These are phyloP conservation scores for Durotheca rogersii DNA, from an alignment of 495 filamentous ascomycete species.

Conservation along the genomic window DNA sequence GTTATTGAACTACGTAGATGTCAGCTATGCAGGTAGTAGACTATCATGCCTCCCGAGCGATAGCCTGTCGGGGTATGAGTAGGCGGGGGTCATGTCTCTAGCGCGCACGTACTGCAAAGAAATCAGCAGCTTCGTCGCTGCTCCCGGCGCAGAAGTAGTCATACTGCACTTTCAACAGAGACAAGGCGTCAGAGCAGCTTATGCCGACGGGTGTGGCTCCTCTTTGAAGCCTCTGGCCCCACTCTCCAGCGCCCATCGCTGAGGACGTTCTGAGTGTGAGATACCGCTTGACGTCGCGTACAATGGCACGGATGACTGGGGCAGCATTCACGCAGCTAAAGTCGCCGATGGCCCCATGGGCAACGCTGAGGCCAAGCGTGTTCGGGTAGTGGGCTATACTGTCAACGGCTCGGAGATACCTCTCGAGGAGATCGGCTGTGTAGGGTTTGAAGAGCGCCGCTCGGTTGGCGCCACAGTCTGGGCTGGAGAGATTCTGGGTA, in stretches of 20 bases:
- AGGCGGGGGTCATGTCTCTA: background rate
- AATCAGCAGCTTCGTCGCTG: slow-evolving; percentile 60
- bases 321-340: slow-evolving; percentile 58
- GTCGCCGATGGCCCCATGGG: slow-evolving; percentile 66
- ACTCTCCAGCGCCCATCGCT: slow-evolving; percentile 36
- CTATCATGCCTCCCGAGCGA: background rate
- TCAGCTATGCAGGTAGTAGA: background rate
- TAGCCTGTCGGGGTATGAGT: background rate
- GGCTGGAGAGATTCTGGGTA: slow-evolving; percentile 63
- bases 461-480: slow-evolving; percentile 60
- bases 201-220: slow-evolving; percentile 63
- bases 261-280: slow-evolving; percentile 43
- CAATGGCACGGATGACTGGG: slow-evolving; percentile 71
- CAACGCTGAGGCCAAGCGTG: slow-evolving; percentile 72
- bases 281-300: slow-evolving; percentile 72
- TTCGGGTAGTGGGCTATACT: slow-evolving; percentile 64
- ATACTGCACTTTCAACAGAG: slow-evolving; percentile 59
- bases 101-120: slow-evolving; percentile 72
- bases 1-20: slow-evolving; percentile 71
- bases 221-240: slow-evolving; percentile 54
- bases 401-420: slow-evolving; percentile 68
- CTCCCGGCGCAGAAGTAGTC: slow-evolving; percentile 69
- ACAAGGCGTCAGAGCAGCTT: slow-evolving; percentile 60
- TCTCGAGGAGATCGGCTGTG: slow-evolving; percentile 55
- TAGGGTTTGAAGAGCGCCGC: slow-evolving; percentile 51